Evolutionary conservation across 176 grass and related monocot genomes (phyloP), one percentile per base, ranked within the genome.

Genomic region (Lolium perenne): DNA sequence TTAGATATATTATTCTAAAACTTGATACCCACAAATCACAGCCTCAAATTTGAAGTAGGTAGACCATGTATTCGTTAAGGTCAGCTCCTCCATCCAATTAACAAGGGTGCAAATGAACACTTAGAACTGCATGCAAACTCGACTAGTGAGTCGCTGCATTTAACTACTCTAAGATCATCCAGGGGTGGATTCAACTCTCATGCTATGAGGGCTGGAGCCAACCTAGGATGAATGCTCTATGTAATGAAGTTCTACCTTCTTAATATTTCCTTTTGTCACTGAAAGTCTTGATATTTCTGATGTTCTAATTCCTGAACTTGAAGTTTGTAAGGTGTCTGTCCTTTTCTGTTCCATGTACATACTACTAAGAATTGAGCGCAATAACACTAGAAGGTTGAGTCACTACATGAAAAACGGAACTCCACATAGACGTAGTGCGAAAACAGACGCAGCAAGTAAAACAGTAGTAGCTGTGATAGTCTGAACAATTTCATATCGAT

Each of bases 321-420:
- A 50, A 49, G 13, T 50, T 74, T 50, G 46, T 4, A 35, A 35
- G 32, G 0, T 35, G 32, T 35, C n/a, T 0, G 26, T 50, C 21
- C 45, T 50, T 74, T 48, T 74, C 47, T 75, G 72, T 53, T 51
- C n/a, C n/a, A n/a, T n/a, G n/a, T n/a, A n/a, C n/a, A n/a, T n/a
- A n/a, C n/a, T n/a, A n/a, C n/a, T n/a, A n/a, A n/a, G n/a, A n/a
- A n/a, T n/a, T n/a, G n/a, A n/a, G n/a, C n/a, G n/a, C n/a, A n/a
- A n/a, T n/a, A n/a, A n/a, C n/a, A n/a, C n/a, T n/a, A n/a, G n/a
- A 74, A 74, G 22, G 45, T 29, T 17, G 14, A 16, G 53, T 75
- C 14, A 75, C 7, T 53, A 50, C 15, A 67, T 15, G 71, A 51
- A 74, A 71, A 74, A 75, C 29, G 71, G 0, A 51, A 4, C 21